Evolutionary conservation across 2,329 filamentous ascomycete genomes (phyloP).

Genomic region (Zymoseptoria tritici): DNA sequence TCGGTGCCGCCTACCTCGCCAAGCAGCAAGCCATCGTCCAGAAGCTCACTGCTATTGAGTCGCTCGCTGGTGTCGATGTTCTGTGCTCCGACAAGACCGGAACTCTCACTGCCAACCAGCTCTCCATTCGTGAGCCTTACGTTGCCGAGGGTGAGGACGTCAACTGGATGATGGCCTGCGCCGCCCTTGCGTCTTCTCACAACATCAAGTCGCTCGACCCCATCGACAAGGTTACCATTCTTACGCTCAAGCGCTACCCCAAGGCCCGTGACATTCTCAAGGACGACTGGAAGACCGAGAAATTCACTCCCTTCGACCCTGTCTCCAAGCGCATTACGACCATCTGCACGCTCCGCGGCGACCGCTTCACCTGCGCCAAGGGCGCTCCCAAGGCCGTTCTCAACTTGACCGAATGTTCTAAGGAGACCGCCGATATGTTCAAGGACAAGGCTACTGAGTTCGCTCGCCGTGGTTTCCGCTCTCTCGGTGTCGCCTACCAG

Average conservation of each 20-base stretch:
- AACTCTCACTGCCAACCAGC: conserved; percentile 67
- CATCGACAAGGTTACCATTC: conserved; percentile 71
- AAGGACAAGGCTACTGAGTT: conserved; percentile 67
- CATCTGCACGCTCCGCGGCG: conserved; percentile 60
- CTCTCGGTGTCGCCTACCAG: conserved; percentile 70
- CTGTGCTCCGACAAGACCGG: conserved; percentile 78
- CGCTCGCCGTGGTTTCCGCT: conserved; percentile 71
- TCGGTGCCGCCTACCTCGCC: conserved; percentile 69
- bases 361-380: conserved; percentile 67
- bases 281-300: conserved; percentile 68
- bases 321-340: conserved; percentile 74
- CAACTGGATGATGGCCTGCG: conserved; percentile 80
- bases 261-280: conserved; percentile 69
- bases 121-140: conserved; percentile 69
- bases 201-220: conserved; percentile 72
- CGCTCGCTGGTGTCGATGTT: conserved; percentile 66
- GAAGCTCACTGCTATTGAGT: conserved; percentile 73
- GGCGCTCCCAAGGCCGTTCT: conserved; percentile 71
- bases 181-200: conserved; percentile 68
- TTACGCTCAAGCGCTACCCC: conserved; percentile 68
- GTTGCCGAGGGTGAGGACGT: conserved; percentile 69
- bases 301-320: conserved; percentile 71
- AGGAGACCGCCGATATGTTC: conserved; percentile 59
- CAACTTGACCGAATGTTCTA: conserved; percentile 59
- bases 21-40: conserved; percentile 74